Conservation (phyloP, 805 yeast species). For the Pichia kluyveri region DNA sequence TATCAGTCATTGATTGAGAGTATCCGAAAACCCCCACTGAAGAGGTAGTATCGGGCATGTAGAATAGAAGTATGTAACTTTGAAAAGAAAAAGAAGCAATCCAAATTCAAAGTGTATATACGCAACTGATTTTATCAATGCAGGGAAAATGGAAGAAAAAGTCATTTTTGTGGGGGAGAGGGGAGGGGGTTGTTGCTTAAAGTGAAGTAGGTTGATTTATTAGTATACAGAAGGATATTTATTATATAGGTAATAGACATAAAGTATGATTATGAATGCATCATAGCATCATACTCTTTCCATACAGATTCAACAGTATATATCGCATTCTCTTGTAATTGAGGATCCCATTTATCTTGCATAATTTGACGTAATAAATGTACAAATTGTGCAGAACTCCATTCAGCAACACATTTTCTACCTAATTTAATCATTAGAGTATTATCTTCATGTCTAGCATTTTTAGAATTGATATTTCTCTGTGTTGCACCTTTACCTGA, state of each 20-base stretch:
- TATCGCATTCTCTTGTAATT: constrained; percentile 18
- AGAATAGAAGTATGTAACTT: no score
- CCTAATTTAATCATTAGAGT: constrained; percentile 22
- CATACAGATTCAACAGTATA: constrained; percentile 19
- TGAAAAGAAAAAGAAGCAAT: no score
- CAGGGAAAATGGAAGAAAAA: no score
- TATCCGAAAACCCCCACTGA: no score
- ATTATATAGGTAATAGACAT: not conserved
- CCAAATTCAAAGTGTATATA: no score
- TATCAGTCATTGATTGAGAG: no score
- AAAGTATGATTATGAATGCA: not conserved
- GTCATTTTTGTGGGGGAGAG: no score
- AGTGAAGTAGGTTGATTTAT: no score
- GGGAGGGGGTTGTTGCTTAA: no score
- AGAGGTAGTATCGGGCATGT: no score
- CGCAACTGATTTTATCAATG: no score
- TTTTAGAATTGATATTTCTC: not conserved
- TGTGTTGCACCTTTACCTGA: not conserved
- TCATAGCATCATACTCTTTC: constrained; percentile 1
- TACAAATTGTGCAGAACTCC: constrained; percentile 18
- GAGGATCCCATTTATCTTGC: constrained; percentile 23
- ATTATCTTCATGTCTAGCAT: constrained; percentile 15
- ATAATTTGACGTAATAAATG: constrained; percentile 18
- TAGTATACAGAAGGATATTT: no score
- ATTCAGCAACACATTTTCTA: constrained; percentile 20